Percentiles rank a stretch among this genome's conserved stretches.
phyloP scores from a whole-genome alignment of 2,329 filamentous ascomycete species.

The Furcasterigmium sp. region DNA sequence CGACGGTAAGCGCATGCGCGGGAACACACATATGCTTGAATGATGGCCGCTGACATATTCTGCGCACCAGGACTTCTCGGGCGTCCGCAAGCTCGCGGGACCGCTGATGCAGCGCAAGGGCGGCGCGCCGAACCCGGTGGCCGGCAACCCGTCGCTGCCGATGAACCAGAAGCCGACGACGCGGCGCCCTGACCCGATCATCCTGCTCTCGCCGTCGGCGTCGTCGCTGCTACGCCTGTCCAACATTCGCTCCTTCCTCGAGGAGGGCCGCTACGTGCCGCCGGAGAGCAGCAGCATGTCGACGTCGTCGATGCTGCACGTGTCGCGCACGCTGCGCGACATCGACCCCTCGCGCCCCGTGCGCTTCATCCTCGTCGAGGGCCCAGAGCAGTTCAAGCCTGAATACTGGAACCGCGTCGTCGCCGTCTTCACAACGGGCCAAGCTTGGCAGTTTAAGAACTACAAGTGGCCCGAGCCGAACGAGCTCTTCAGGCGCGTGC shows the following conservation, averaged over 20 bases:
- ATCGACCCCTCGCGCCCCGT: conserved; percentile 68
- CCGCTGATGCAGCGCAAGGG: conserved; percentile 65
- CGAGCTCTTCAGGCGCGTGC: conserved; percentile 83
- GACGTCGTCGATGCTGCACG: conserved; percentile 75
- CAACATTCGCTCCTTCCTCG: conserved; percentile 92
- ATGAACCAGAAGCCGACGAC: conserved; percentile 48
- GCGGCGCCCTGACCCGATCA: conserved; percentile 73
- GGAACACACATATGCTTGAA: too few species aligned
- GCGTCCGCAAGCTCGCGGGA: conserved; percentile 80
- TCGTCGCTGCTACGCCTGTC: conserved; percentile 92
- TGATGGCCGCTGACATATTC: neutral
- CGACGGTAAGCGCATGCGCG: conserved; percentile 63
- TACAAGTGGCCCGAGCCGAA: conserved; percentile 92
- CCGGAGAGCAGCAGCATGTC: conserved; percentile 64
- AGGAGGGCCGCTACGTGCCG: conserved; percentile 74
- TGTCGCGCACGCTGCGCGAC: conserved; percentile 69
- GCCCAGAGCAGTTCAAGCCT: conserved; percentile 90
- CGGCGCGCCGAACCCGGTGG: conserved; percentile 23
- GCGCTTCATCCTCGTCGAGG: conserved; percentile 93
- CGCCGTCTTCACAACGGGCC: conserved; percentile 94
- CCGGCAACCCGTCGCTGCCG: conserved; percentile 40
- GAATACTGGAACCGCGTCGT: conserved; percentile 97
- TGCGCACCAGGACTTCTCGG: conserved; percentile 76
- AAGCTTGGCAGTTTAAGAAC: conserved; percentile 97
- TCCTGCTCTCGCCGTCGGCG: conserved; percentile 91